Conservation (phyloP, 139 green algal genomes). For the Coelastrella sp. region DNA sequence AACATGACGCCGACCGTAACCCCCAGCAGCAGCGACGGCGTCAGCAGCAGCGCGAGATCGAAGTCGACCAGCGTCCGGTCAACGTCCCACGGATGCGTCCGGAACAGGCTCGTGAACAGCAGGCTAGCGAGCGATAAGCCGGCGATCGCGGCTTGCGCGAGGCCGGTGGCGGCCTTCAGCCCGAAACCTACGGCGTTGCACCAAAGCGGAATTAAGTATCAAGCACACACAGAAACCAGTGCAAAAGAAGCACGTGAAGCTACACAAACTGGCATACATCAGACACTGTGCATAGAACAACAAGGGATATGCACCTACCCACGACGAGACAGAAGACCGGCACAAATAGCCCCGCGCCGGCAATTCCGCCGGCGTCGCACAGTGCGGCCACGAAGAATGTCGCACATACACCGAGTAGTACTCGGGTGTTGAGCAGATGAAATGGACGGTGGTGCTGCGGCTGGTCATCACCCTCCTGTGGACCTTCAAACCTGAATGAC, state of each 20-base stretch:
- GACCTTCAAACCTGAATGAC: background rate
- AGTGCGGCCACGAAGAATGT: background rate
- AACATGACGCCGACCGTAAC: conserved; percentile 60
- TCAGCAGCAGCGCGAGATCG: conserved; percentile 55
- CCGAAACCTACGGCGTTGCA: conserved; percentile 27
- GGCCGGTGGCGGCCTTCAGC: conserved; percentile 58
- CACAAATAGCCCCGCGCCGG: conserved; percentile 1
- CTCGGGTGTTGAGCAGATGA: background rate
- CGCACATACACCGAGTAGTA: background rate
- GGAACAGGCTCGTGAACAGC: background rate
- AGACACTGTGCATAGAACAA: background rate
- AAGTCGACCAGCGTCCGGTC: conserved; percentile 53
- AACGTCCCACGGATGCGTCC: conserved; percentile 47
- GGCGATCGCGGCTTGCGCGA: conserved; percentile 55
- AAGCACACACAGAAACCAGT: background rate
- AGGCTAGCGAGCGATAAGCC: background rate
- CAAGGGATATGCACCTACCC: background rate
- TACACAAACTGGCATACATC: background rate
- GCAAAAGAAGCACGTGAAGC: background rate
- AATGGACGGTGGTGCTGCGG: background rate
- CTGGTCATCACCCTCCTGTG: conserved; percentile 8
- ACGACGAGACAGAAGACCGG: conserved; percentile 7
- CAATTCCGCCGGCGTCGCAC: conserved; percentile 23
- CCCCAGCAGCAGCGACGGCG: conserved; percentile 59
- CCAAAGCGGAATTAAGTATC: too few species aligned